Conservation (phyloP, 257 asterid genomes). For the Ophiorrhiza pumila region DNA sequence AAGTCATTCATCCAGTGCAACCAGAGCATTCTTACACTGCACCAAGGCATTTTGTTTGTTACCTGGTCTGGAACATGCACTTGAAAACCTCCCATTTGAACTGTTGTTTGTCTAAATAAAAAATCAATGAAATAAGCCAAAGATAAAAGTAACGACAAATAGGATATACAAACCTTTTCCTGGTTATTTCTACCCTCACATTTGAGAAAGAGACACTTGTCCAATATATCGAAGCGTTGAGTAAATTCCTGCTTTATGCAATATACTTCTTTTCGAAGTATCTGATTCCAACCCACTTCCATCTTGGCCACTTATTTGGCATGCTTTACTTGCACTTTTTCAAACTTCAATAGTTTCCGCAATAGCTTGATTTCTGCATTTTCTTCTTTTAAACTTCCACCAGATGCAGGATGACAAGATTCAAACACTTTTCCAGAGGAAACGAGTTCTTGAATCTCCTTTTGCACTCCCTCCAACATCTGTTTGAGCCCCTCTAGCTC, state of each 20-base stretch:
- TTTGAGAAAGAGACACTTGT: slow-evolving; percentile 33
- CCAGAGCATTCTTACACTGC: neutral
- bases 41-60: too few species aligned
- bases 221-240: slow-evolving; percentile 48
- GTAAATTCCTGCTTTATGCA: slow-evolving; percentile 51
- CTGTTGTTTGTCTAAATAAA: neutral
- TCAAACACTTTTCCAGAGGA: slow-evolving; percentile 32
- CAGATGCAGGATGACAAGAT: slow-evolving; percentile 26
- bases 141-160: slow-evolving; percentile 13
- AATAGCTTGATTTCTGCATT: slow-evolving; percentile 49
- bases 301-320: slow-evolving; percentile 57
- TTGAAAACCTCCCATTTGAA: neutral
- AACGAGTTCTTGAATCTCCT: slow-evolving; percentile 42
- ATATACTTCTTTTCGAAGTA: slow-evolving; percentile 53
- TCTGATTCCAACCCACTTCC: slow-evolving; percentile 53
- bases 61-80: neutral
- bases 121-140: neutral
- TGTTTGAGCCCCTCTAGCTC: slow-evolving; percentile 51
- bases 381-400: slow-evolving; percentile 30
- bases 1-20: neutral
- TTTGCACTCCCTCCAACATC: slow-evolving; percentile 51
- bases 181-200: slow-evolving; percentile 40
- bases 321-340: slow-evolving; percentile 63
- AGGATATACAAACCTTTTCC: slow-evolving; percentile 67
- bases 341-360: slow-evolving; percentile 60